These are phyloP conservation scores for Cryptococcus sp. DNA, from an alignment of 1,284 basidiomycete genomes.

Conservation along the genomic window DNA sequence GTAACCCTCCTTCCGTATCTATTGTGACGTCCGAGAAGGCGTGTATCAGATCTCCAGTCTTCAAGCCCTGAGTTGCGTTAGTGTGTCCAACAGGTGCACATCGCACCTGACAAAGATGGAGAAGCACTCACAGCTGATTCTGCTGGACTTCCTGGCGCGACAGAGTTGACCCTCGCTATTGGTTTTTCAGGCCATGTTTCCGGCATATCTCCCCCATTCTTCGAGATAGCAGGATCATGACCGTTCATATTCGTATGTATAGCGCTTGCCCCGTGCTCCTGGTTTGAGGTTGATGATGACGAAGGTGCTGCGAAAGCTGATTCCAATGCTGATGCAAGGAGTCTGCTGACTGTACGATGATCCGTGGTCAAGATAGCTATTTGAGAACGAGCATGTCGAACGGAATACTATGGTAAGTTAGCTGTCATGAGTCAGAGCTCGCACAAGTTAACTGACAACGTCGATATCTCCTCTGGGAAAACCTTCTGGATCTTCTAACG, in stretches of 20 bases:
- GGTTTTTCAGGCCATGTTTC: conserved; percentile 26
- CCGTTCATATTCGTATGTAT: conserved; percentile 6
- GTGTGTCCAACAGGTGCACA: conserved; percentile 2
- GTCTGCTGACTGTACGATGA: conserved; percentile 59
- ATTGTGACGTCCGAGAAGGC: conserved; percentile 65
- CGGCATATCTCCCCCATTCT: conserved; percentile 2
- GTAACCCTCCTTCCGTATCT: conserved; percentile 46
- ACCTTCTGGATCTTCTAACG: conserved; percentile 74
- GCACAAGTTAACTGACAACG: conserved; percentile 46
- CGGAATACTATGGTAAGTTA: conserved; percentile 54
- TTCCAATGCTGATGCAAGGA: conserved; percentile 64
- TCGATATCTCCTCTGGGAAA: conserved; percentile 73
- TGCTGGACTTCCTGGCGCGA: conserved; percentile 72
- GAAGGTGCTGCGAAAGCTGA: conserved; percentile 53
- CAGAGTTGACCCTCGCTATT: conserved; percentile 72
- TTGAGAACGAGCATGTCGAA: conserved; percentile 58
- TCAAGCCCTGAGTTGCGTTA: conserved; percentile 56
- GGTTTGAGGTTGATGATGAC: conserved; percentile 9
- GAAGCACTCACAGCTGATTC: conserved; percentile 62
- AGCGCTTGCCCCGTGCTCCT: conserved; percentile 1
- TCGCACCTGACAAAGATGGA: background rate
- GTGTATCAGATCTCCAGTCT: conserved; percentile 64
- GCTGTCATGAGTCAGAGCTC: background rate
- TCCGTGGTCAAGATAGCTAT: conserved; percentile 63
- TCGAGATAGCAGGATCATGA: background rate